Evolutionary conservation across 2,329 filamentous ascomycete species (phyloP), one percentile per base, ranked within the genome.

Genomic region (Aspergillus sp.): DNA sequence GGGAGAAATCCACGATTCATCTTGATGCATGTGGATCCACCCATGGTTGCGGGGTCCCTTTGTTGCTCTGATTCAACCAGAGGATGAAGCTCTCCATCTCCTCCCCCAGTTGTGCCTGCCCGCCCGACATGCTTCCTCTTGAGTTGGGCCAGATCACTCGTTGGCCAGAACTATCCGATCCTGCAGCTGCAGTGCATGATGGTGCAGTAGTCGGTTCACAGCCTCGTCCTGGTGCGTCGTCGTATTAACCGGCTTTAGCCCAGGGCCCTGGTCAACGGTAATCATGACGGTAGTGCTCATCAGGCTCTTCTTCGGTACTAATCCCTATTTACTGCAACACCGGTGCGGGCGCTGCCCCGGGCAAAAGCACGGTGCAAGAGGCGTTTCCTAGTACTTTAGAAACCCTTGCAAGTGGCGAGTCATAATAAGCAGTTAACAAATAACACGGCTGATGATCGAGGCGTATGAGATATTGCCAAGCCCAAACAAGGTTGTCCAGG

Each of bases 371-470:
- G 55, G 52, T 38, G 54, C 47, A 59, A 57, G 48, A 54, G 58
- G 56, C 56, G 62, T 56, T 54, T 56, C 59, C 53, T 28, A 48
- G 50, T 57, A 39, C 52, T 45, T 43, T 57, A 23, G 36, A 52
- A 60, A 57, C 41, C 23, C 45, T 52, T 59, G 58, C 52, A 55
- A 55, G 61, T 63, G 62, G 62, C 59, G 51, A 59, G 32, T 43
- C 45, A 21, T 50, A 21, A 30, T 45, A 50, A 50, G 47, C 47
- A 32, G 9, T 19, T 49, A 49, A 30, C 3, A 17, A 30, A 15
- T 55, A 17, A 39, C 25, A 50, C 23, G 51, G 54, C 28, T 56
- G 51, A 64, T 51, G 54, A 54, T 32, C 39, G 12, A 43, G 21
- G 21, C 30, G 39, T 36, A 23, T 30, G 38, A 41, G 51, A 57